A percentile compares a stretch with the other conserved stretches of the same genome.
Evolutionary conservation across 148 eudicot genomes (phyloP).

Genomic region (Arctostaphylos glauca): DNA sequence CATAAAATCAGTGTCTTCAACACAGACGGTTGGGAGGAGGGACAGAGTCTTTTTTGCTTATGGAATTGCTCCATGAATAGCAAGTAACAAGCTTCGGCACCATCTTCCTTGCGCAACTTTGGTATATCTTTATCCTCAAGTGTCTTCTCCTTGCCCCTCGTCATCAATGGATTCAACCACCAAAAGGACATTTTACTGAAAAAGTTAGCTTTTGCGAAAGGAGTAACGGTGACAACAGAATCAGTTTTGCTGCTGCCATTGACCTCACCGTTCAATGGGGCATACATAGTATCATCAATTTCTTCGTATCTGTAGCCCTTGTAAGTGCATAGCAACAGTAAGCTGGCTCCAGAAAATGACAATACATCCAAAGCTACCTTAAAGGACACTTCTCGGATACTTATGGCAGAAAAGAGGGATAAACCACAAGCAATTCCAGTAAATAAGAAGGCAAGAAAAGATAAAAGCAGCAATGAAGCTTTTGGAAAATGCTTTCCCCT

Average conservation of each 20-base stretch:
- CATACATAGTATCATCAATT: constrained; percentile 36
- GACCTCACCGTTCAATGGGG: constrained; percentile 43
- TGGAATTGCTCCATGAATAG: constrained; percentile 39
- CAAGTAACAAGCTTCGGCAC: constrained; percentile 65
- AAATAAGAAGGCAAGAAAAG: constrained; percentile 45
- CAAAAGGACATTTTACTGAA: constrained; percentile 64
- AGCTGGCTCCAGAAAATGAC: constrained; percentile 60
- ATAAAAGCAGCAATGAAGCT: constrained; percentile 33
- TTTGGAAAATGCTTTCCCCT: constrained; percentile 29
- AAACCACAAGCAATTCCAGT: constrained; percentile 39
- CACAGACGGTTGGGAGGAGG: constrained; percentile 48
- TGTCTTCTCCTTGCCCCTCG: constrained; percentile 61
- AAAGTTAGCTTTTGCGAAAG: constrained; percentile 54
- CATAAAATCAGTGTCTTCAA: constrained; percentile 59
- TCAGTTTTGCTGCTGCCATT: constrained; percentile 27
- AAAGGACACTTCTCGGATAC: constrained; percentile 31
- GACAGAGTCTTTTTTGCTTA: constrained; percentile 36
- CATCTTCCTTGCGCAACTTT: constrained; percentile 47
- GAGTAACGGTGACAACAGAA: constrained; percentile 31
- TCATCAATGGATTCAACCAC: constrained; percentile 91
- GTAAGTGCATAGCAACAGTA: constrained; percentile 62
- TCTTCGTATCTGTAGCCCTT: constrained; percentile 43
- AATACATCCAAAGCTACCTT: constrained; percentile 52
- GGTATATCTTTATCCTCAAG: constrained; percentile 78
- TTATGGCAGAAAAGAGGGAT: constrained; percentile 36